Conservation (phyloP, 768 basidiomycete genomes). For the Pleurotus djamor region DNA sequence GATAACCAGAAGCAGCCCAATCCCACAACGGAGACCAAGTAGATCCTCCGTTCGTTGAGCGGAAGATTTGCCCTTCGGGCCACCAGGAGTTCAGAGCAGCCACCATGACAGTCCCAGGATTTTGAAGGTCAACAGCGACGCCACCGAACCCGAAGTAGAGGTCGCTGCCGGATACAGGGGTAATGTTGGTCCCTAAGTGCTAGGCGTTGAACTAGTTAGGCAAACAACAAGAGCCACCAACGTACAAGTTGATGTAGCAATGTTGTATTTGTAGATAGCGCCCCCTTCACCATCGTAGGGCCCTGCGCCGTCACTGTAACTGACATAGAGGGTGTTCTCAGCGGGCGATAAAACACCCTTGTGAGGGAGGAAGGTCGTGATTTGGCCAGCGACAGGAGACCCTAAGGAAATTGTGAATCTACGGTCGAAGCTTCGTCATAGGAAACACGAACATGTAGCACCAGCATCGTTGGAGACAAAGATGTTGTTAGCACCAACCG, state of each 20-base stretch:
- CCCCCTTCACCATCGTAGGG: slow-evolving; percentile 61
- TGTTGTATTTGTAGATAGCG: slow-evolving; percentile 48
- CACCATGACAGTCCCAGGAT: slow-evolving; percentile 66
- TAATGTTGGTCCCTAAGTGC: slow-evolving; percentile 52
- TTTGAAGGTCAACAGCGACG: slow-evolving; percentile 56
- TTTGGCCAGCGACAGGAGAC: slow-evolving; percentile 55
- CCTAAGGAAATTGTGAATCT: slow-evolving; percentile 25
- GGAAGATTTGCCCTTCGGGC: slow-evolving; percentile 66
- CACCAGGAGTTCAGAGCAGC: slow-evolving; percentile 65
- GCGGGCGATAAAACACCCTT: slow-evolving; percentile 62
- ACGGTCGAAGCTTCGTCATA: not conserved
- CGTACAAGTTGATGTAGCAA: slow-evolving; percentile 44
- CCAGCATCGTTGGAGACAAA: slow-evolving; percentile 58
- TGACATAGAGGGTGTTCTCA: slow-evolving; percentile 57
- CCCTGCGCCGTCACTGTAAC: slow-evolving; percentile 61
- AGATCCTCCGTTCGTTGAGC: slow-evolving; percentile 53
- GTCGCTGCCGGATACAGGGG: slow-evolving; percentile 54
- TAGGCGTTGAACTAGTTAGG: not conserved
- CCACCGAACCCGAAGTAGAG: slow-evolving; percentile 66
- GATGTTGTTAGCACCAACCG: slow-evolving; percentile 48
- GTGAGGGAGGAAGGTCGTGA: slow-evolving; percentile 58
- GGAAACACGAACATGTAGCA: slow-evolving; percentile 42
- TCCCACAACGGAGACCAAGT: slow-evolving; percentile 62
- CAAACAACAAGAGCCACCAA: not conserved
- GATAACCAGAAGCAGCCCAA: slow-evolving; percentile 38